These are phyloP conservation scores for Setomelanomma holmii DNA, from an alignment of 2,329 filamentous ascomycete genomes.

Conservation along the genomic window DNA sequence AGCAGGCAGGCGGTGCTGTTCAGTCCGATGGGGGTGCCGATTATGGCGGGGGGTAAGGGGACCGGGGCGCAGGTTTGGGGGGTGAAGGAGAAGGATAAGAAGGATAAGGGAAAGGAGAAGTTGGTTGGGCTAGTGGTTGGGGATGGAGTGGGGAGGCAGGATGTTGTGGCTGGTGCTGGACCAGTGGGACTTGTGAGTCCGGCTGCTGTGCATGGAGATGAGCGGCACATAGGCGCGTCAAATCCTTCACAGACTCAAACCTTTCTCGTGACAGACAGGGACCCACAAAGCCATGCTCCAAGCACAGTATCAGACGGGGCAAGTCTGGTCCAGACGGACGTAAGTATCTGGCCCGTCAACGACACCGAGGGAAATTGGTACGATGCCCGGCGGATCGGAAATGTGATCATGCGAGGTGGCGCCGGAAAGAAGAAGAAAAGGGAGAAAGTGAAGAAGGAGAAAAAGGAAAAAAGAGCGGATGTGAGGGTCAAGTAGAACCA, in stretches of 20 bases:
- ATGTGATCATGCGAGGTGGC: background rate
- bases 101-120: background rate
- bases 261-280: too few species aligned
- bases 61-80: background rate
- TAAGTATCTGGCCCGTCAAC: background rate
- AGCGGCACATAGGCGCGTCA: too few species aligned
- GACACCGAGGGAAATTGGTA: conserved; percentile 1
- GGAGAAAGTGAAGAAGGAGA: background rate
- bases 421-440: background rate
- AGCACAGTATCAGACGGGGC: background rate
- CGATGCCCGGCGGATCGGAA: background rate
- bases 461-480: background rate
- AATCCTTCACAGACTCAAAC: too few species aligned
- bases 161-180: background rate
- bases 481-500: background rate
- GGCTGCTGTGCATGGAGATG: too few species aligned
- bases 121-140: background rate
- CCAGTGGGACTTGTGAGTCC: background rate
- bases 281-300: too few species aligned
- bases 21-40: background rate
- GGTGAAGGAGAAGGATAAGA: background rate
- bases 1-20: background rate
- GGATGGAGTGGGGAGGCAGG: too few species aligned
- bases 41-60: background rate
- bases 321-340: background rate